Percentiles rank a stretch among this genome's conserved stretches.
These are phyloP conservation scores for Hericium rajendrae DNA, from an alignment of 768 basidiomycete species.

Conservation along the genomic window DNA sequence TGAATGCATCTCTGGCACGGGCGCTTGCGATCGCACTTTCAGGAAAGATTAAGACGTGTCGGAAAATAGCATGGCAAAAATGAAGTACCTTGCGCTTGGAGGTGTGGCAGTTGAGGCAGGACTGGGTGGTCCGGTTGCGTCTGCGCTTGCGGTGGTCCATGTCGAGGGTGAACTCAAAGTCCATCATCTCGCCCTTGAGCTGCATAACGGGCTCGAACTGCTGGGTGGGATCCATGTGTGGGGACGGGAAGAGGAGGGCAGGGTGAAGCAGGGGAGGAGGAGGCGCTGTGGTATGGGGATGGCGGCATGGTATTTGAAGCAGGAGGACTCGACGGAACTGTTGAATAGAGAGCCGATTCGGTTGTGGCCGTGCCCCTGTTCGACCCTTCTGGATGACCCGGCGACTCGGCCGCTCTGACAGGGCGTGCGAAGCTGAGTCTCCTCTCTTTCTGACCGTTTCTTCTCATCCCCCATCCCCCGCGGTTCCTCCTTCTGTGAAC, in stretches of 20 bases:
- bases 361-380: not conserved
- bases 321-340: not conserved
- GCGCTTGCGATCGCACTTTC: constrained; percentile 82
- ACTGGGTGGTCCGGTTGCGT: constrained; percentile 87
- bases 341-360: not conserved
- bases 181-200: constrained; percentile 37
- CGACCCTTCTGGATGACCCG: not conserved
- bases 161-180: constrained; percentile 43
- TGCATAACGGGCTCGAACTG: constrained; percentile 5
- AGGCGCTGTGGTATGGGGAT: too few species aligned
- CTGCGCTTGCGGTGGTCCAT: constrained; percentile 76
- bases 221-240: constrained; percentile 26
- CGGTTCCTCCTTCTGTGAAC: not conserved
- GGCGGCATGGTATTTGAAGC: too few species aligned
- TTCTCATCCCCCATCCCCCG: not conserved
- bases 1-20: constrained; percentile 89
- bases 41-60: constrained; percentile 7
- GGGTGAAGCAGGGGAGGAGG: not conserved
- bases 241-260: constrained; percentile 6
- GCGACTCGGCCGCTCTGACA: not conserved
- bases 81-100: constrained; percentile 78
- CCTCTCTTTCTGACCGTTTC: not conserved
- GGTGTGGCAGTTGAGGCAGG: constrained; percentile 82
- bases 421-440: not conserved
- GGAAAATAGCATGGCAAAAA: not conserved